Evolutionary conservation across 805 yeast genomes (phyloP), one percentile per base, ranked within the genome.

Genomic region (Cyberlindnera maclurae): DNA sequence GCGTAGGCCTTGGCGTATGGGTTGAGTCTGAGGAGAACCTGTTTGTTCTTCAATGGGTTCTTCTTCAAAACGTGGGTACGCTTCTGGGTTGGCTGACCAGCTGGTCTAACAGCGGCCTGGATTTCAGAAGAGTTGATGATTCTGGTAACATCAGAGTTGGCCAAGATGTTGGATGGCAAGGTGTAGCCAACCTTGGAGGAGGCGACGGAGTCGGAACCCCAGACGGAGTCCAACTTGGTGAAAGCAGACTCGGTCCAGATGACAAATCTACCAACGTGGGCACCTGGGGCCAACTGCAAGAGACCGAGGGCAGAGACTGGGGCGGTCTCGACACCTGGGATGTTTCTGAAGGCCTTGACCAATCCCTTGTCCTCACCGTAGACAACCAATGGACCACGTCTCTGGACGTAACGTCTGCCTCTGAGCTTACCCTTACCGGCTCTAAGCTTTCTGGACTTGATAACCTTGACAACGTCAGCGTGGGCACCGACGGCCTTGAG

Each of bases 351-450:
- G 52, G 98, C 98, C 80, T 87, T 86, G 68, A 83, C 94, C 46
- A 93, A 64, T 77, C 97, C 97, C 68, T 89, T 85, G 82, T 94
- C 97, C 75, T 89, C 77, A 65, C 86, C 82, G 87, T 89, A 93
- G 73, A 93, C 96, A 58, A 93, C 95, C 67, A 93, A 84, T 67
- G 98, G 98, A 71, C 98, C 98, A 73, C 93, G 86, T 82, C 97
- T 89, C 78, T 93, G 98, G 63, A 96, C 86, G 83, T 78, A 84
- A 79, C 98, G 89, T 79, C 98, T 88, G 77, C 94, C 94, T 82
- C 98, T 88, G 77, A 87, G 75, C 79, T 93, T 93, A 84, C 98
- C 98, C 82, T 90, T 87, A 81, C 98, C 98, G 61, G 98, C 97
- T 77, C 98, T 88, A 75, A 89, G 70, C 75, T 88, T 93, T 88